These are phyloP conservation scores for Bauhinia variegata DNA, from an alignment of 306 rosid genomes.

Conservation along the genomic window DNA sequence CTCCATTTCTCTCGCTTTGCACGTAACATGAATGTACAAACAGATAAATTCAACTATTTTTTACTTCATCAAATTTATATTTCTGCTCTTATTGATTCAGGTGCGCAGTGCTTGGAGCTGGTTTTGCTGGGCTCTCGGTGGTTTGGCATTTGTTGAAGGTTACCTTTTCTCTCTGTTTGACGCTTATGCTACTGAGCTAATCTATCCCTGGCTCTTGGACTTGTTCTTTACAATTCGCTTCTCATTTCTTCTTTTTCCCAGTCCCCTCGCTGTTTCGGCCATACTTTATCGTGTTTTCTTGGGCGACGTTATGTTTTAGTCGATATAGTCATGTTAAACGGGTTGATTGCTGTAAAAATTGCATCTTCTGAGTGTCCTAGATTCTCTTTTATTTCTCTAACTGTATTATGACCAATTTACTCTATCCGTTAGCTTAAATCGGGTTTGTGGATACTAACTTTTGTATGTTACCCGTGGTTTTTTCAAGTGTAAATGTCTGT, in stretches of 20 bases:
- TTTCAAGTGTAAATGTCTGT: background rate
- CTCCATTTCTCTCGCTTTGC: background rate
- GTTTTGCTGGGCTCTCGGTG: conserved; percentile 89
- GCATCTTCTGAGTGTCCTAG: background rate
- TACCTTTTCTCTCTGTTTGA: conserved; percentile 1
- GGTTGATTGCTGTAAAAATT: background rate
- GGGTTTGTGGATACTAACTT: background rate
- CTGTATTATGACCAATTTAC: background rate
- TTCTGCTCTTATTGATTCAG: conserved; percentile 32
- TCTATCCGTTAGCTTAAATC: background rate
- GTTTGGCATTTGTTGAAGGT: conserved; percentile 80
- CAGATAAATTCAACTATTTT: background rate
- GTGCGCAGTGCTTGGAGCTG: conserved; percentile 96
- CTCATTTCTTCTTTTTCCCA: background rate
- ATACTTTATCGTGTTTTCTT: background rate
- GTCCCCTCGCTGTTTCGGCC: background rate
- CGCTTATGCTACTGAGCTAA: background rate
- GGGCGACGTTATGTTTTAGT: background rate
- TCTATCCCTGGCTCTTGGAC: background rate
- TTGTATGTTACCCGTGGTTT: background rate
- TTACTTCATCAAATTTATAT: background rate
- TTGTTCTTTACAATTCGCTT: background rate
- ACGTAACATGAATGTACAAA: background rate
- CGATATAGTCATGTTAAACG: background rate
- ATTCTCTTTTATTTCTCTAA: background rate